Conservation (phyloP, 2,329 filamentous ascomycete species). For the Phyllosticta ampelicida region DNA sequence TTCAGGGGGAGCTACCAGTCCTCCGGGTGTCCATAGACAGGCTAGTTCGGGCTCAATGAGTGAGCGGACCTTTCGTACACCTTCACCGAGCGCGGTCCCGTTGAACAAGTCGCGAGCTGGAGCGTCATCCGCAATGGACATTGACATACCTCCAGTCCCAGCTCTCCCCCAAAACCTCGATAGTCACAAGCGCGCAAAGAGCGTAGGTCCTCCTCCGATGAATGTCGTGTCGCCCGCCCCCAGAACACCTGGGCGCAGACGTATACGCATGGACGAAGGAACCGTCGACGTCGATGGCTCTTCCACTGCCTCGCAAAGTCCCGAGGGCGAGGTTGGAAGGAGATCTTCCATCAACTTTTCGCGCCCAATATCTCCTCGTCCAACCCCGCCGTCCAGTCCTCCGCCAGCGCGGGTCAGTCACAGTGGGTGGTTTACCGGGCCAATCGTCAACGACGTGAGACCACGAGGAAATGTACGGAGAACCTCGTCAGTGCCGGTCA, state of each 20-base stretch:
- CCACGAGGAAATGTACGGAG: conserved; percentile 13
- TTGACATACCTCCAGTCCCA: conserved; percentile 62
- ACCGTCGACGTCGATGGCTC: conserved; percentile 14
- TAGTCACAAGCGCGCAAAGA: conserved; percentile 31
- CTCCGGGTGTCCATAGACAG: conserved; percentile 26
- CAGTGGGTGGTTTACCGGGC: conserved; percentile 30
- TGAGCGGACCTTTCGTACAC: conserved; percentile 74
- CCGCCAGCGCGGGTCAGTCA: conserved; percentile 13
- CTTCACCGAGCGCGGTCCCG: conserved; percentile 39
- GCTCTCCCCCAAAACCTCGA: conserved; percentile 48
- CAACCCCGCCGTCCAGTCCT: conserved; percentile 14
- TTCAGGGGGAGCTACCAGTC: conserved; percentile 33
- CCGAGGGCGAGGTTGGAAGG: conserved; percentile 21
- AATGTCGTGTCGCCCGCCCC: conserved; percentile 37
- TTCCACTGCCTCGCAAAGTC: conserved; percentile 28
- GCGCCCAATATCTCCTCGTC: conserved; percentile 41
- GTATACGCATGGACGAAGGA: conserved; percentile 32
- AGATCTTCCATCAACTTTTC: conserved; percentile 43
- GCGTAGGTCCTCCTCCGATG: conserved; percentile 37
- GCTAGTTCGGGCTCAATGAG: conserved; percentile 76
- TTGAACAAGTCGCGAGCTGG: conserved; percentile 14
- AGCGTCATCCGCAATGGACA: conserved; percentile 10
- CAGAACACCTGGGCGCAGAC: conserved; percentile 25
- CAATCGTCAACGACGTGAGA: conserved; percentile 18
- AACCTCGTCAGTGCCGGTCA: conserved; percentile 12